phyloP scores from a whole-genome alignment of 345 rosid genomes.

The Gossypium stocksii region DNA sequence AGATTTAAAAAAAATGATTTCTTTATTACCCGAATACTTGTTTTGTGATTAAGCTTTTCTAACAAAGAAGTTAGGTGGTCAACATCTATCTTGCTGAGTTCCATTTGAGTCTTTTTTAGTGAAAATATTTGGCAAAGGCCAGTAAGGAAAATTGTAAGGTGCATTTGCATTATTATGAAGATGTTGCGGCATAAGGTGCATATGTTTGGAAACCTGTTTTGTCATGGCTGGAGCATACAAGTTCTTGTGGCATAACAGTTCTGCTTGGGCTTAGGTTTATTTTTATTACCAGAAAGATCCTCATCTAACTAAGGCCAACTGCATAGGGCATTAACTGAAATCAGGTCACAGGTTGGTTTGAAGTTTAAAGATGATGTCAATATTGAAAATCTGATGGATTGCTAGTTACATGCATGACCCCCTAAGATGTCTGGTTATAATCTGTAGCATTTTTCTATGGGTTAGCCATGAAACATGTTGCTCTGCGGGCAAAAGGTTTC shows the following conservation, averaged over 20 bases:
- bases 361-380: not conserved
- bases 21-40: too few species aligned
- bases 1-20: not conserved
- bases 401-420: not conserved
- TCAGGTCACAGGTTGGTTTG: not conserved
- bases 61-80: too few species aligned
- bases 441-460: not conserved
- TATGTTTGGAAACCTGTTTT: conserved; percentile 1
- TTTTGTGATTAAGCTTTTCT: too few species aligned
- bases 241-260: not conserved
- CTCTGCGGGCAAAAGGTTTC: not conserved
- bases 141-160: not conserved
- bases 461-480: not conserved
- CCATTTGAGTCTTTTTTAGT: not conserved
- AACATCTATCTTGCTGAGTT: not conserved
- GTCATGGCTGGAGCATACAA: not conserved
- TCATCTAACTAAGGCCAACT: not conserved
- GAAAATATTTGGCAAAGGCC: not conserved
- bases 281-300: not conserved
- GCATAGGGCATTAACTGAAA: not conserved
- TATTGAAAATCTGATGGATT: not conserved
- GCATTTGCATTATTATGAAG: not conserved
- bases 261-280: not conserved
- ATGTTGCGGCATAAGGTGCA: not conserved
- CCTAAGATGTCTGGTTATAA: not conserved